Conservation (phyloP, 371 early-diverging fungal species). For the Cokeromyces recurvatus region DNA sequence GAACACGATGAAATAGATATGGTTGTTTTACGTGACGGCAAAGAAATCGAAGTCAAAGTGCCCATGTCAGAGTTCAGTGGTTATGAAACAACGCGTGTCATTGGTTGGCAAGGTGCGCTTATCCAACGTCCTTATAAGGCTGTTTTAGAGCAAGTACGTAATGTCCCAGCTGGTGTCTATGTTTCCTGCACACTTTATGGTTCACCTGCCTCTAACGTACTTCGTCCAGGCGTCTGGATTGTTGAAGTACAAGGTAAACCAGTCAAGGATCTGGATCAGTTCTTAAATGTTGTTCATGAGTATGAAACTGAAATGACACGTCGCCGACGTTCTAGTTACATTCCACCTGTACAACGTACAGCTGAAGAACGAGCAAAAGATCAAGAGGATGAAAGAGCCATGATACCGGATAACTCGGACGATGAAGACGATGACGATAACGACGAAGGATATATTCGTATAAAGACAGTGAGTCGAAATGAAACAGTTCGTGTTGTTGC, state of each 20-base stretch:
- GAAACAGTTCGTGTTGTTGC: slow-evolving; percentile 56
- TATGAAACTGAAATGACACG: slow-evolving; percentile 18
- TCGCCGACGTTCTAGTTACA: slow-evolving; percentile 30
- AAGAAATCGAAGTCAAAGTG: slow-evolving; percentile 43
- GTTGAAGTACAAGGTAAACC: slow-evolving; percentile 55
- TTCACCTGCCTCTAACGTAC: slow-evolving; percentile 62
- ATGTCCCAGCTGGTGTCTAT: slow-evolving; percentile 73
- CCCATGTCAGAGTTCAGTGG: slow-evolving; percentile 55
- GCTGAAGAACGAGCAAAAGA: slow-evolving; percentile 21
- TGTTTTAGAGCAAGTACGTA: slow-evolving; percentile 74
- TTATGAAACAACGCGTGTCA: slow-evolving; percentile 56
- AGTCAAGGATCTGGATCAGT: slow-evolving; percentile 44
- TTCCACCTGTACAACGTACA: slow-evolving; percentile 26
- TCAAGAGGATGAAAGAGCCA: slow-evolving; percentile 21
- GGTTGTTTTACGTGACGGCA: slow-evolving; percentile 63
- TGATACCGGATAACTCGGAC: slow-evolving; percentile 5
- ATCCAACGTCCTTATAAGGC: slow-evolving; percentile 82
- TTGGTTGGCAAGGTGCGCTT: slow-evolving; percentile 87
- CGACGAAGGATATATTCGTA: slow-evolving; percentile 50
- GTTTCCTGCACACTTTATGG: slow-evolving; percentile 69
- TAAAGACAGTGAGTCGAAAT: slow-evolving; percentile 61
- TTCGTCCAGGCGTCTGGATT: slow-evolving; percentile 71
- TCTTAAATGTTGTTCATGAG: slow-evolving; percentile 43
- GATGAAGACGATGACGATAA: slow-evolving; percentile 18
- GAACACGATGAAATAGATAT: slow-evolving; percentile 35